Evolutionary conservation across 2,329 filamentous ascomycete species (phyloP), one percentile per base, ranked within the genome.

Genomic region (Knufia fluminis): DNA sequence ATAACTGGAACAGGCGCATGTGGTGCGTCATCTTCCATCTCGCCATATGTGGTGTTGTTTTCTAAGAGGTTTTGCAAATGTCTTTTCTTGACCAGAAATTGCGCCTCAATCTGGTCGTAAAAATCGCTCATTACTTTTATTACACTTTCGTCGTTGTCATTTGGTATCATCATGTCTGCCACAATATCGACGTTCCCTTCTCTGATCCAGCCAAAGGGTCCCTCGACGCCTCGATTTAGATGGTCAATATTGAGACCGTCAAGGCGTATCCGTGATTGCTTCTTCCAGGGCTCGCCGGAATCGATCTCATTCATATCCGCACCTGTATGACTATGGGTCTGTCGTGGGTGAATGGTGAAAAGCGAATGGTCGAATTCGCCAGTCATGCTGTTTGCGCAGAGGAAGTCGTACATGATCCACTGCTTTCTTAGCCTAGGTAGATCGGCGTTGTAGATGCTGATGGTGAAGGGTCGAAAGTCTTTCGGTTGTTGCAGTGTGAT

Each of bases 181-280:
- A 97, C 83, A 54, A 98, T 95, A 63, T 98, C 92, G 35, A 98
- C 89, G 54, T 92, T 94, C 28, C 92, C 92, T 68, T 97, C 88
- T 57, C 94, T 86, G 47, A 98, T 98, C 92, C 92, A 98, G 2
- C 88, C 90, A 65, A 98, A 96, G 0, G 91, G 90, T 0, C 92
- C 92, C 54, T 92, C 82, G 16, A 95, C 88, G 20, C 90, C 90
- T 36, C 89, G 81, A 63, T 98, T 98, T 8, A 98, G 75, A 65
- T 98, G 92, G 60, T 97, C 92, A 48, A 98, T 96, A 63, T 85
- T 94, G 8, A 98, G 75, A 0, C 85, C 89, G 62, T 98, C 92
- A 51, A 98, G 94, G 3, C 92, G 81, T 51, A 97, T 80, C 20
- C 92, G 80, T 62, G 84, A 95, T 57, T 95, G 90, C 66, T 96